Evolutionary conservation across 495 filamentous ascomycete species (phyloP).

Genomic region (Thozetella sp.): DNA sequence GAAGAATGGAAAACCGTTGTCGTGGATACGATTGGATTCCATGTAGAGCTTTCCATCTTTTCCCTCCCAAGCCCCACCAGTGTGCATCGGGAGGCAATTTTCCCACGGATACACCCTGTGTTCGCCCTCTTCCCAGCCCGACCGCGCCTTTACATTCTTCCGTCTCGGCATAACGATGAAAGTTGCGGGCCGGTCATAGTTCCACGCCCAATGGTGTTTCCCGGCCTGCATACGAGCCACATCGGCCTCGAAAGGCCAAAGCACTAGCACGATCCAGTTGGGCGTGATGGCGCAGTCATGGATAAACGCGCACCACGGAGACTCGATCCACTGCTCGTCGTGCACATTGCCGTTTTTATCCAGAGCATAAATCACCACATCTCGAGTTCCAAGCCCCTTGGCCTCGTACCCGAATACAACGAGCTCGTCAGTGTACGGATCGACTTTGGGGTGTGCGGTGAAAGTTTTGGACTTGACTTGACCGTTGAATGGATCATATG

Average conservation of each 20-base stretch:
- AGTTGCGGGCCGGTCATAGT: constrained; percentile 3
- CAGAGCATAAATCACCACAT: too few relatives aligned
- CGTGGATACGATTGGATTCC: too few relatives aligned
- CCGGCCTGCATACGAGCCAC: constrained; percentile 3
- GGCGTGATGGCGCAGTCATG: constrained; percentile 8
- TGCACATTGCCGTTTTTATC: too few relatives aligned
- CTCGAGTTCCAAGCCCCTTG: too few relatives aligned
- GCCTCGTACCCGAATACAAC: too few relatives aligned
- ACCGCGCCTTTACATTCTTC: not conserved
- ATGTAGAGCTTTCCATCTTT: too few relatives aligned
- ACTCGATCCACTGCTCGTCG: too few relatives aligned
- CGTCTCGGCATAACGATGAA: constrained; percentile 6
- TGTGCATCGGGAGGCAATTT: constrained; percentile 2
- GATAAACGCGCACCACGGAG: constrained; percentile 7
- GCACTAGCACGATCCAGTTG: constrained; percentile 6
- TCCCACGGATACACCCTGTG: constrained; percentile 7
- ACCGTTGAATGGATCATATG: too few relatives aligned
- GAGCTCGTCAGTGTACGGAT: too few relatives aligned
- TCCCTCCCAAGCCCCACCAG: constrained; percentile 8
- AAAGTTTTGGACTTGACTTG: too few relatives aligned
- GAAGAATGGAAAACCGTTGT: too few relatives aligned
- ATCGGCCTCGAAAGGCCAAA: constrained; percentile 6
- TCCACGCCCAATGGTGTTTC: constrained; percentile 7
- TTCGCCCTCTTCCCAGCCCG: not conserved
- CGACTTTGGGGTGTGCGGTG: too few relatives aligned